Percentiles rank a stretch among this genome's conserved stretches.
Conservation (phyloP, 768 basidiomycete species). For the Hortiboletus flavorubellus region DNA sequence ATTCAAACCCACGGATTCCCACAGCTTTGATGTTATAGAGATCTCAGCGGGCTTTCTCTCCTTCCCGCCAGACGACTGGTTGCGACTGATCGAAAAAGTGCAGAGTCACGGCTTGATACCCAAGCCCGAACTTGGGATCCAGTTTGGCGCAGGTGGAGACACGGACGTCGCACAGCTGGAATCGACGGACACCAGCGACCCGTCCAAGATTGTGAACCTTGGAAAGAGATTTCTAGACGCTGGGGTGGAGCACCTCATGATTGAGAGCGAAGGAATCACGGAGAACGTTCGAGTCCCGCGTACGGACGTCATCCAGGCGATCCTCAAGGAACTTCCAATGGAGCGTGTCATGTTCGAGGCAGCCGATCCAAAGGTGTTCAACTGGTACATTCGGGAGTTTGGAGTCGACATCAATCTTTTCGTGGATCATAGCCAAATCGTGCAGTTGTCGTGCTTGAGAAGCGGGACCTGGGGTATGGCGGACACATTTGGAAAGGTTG, state of each 20-base stretch:
- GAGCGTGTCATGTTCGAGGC: conserved; percentile 47
- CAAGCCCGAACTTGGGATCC: conserved; percentile 45
- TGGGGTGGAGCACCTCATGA: conserved; percentile 44
- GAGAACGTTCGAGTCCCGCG: conserved; percentile 43
- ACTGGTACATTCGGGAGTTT: conserved; percentile 44
- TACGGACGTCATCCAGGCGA: conserved; percentile 42
- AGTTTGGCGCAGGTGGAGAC: conserved; percentile 45
- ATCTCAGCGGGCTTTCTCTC: conserved; percentile 45
- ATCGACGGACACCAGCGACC: conserved; percentile 32
- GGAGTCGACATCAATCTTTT: conserved; percentile 42
- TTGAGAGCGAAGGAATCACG: conserved; percentile 46
- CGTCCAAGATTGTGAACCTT: conserved; percentile 33
- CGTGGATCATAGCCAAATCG: conserved; percentile 44
- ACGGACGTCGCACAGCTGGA: conserved; percentile 37
- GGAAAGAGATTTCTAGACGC: conserved; percentile 40
- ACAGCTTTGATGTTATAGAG: conserved; percentile 44
- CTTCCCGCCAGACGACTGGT: conserved; percentile 45
- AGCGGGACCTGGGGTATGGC: conserved; percentile 46
- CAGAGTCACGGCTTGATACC: conserved; percentile 39
- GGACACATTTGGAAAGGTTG: conserved; percentile 40
- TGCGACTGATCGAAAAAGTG: conserved; percentile 38
- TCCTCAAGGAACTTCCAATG: conserved; percentile 38
- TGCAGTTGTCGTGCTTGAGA: conserved; percentile 42
- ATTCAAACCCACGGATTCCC: neutral
- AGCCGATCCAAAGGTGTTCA: conserved; percentile 43